phyloP scores from a whole-genome alignment of 2,329 filamentous ascomycete species.

The Stachybotrys chlorohalonatus region DNA sequence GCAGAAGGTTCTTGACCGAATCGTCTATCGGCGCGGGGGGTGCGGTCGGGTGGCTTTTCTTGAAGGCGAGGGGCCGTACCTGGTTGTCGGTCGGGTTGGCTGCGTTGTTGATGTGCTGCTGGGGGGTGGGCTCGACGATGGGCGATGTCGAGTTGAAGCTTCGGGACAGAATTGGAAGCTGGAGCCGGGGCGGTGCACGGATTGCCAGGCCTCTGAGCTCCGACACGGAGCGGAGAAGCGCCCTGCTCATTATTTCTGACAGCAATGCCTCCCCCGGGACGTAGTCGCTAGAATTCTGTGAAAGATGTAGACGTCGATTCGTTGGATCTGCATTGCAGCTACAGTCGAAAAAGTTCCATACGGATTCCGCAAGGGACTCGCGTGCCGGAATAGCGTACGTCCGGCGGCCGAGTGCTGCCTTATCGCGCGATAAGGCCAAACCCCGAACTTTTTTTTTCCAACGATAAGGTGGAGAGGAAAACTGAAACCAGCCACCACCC shows the following conservation, averaged over 20 bases:
- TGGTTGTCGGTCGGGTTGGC: conserved; percentile 23
- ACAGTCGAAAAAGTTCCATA: conserved; percentile 16
- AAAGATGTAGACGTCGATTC: no score
- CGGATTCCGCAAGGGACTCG: neutral
- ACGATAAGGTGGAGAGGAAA: neutral
- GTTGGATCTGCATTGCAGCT: neutral
- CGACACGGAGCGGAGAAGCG: conserved; percentile 53
- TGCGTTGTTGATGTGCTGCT: conserved; percentile 25
- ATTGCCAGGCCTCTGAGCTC: conserved; percentile 42
- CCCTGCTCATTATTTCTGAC: conserved; percentile 40
- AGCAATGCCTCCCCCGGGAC: conserved; percentile 10
- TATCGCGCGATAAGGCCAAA: conserved; percentile 3
- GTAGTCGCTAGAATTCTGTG: no score
- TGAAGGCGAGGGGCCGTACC: conserved; percentile 26
- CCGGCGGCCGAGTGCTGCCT: conserved; percentile 16
- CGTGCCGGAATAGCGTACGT: conserved; percentile 22
- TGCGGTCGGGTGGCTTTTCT: conserved; percentile 27
- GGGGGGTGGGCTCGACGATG: conserved; percentile 32
- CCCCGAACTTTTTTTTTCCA: conserved; percentile 19
- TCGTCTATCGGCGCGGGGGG: conserved; percentile 36
- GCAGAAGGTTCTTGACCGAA: conserved; percentile 53
- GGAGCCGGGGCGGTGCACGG: conserved; percentile 13
- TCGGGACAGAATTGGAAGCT: conserved; percentile 16
- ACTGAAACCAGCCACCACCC: neutral
- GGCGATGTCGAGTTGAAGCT: conserved; percentile 28